Evolutionary conservation across 1,284 basidiomycete species (phyloP).

Genomic region (Ustilago shanxiensis): DNA sequence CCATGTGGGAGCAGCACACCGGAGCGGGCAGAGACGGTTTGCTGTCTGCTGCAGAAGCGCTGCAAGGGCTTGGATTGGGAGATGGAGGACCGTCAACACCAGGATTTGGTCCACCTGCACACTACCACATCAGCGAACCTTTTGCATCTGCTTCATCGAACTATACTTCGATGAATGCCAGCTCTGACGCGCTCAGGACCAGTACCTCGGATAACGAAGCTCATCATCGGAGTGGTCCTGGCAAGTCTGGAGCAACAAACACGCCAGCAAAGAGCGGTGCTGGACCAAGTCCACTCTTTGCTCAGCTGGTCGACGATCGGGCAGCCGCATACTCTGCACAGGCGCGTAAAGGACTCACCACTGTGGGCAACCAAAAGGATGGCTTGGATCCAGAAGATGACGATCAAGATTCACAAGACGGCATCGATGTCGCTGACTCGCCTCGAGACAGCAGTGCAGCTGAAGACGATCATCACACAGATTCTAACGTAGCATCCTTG

Average conservation of each 20-base stretch:
- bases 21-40: not conserved
- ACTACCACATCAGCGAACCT: slow-evolving; percentile 30
- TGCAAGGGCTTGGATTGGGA: slow-evolving; percentile 10
- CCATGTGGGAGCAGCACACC: slow-evolving; percentile 48
- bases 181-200: slow-evolving; percentile 17
- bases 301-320: slow-evolving; percentile 35
- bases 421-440: slow-evolving; percentile 27
- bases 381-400: slow-evolving; percentile 59
- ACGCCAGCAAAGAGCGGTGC: slow-evolving; percentile 10
- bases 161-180: slow-evolving; percentile 38
- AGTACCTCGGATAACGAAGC: slow-evolving; percentile 2
- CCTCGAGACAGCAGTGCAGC: slow-evolving; percentile 24
- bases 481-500: not conserved
- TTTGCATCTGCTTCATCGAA: slow-evolving; percentile 25
- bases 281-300: slow-evolving; percentile 35
- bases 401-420: slow-evolving; percentile 52
- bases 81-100: slow-evolving; percentile 35
- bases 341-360: slow-evolving; percentile 39
- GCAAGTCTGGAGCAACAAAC: not conserved
- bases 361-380: slow-evolving; percentile 58
- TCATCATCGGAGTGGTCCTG: not conserved
- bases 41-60: slow-evolving; percentile 9
- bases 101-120: slow-evolving; percentile 46
- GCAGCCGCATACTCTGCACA: slow-evolving; percentile 33
- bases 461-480: slow-evolving; percentile 15